These are phyloP conservation scores for Blastobotrys ciferrii DNA, from an alignment of 1,139 yeast genomes.

Conservation along the genomic window DNA sequence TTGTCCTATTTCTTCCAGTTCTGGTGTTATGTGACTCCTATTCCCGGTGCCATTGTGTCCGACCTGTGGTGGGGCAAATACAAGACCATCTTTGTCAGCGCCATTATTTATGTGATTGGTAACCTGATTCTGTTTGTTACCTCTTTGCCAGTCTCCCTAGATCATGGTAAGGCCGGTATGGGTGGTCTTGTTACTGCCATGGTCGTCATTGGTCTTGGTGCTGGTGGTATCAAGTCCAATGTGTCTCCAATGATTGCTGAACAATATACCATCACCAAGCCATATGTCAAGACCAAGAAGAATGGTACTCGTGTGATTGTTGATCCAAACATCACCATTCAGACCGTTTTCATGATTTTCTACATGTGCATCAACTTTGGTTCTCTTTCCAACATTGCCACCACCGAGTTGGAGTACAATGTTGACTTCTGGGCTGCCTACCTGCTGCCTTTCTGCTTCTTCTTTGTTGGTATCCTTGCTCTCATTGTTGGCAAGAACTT, in stretches of 20 bases:
- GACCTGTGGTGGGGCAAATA: constrained; percentile 75
- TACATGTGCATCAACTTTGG: constrained; percentile 83
- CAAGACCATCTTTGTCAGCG: constrained; percentile 62
- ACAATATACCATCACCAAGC: constrained; percentile 59
- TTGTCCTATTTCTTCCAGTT: constrained; percentile 75
- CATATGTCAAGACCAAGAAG: constrained; percentile 57
- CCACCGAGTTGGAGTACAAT: constrained; percentile 66
- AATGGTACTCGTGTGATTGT: constrained; percentile 66
- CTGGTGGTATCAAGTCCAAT: constrained; percentile 81
- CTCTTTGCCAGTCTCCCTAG: constrained; percentile 62
- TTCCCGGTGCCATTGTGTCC: constrained; percentile 72
- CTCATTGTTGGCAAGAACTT: constrained; percentile 55
- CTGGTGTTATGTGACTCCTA: constrained; percentile 80
- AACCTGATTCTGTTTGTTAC: constrained; percentile 64
- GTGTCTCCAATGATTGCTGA: constrained; percentile 79
- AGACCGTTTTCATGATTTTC: constrained; percentile 72
- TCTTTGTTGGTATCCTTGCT: constrained; percentile 58
- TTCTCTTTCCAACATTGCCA: constrained; percentile 72
- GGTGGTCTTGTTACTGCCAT: constrained; percentile 59
- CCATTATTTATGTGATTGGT: constrained; percentile 61
- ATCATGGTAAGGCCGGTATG: constrained; percentile 37
- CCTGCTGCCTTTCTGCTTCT: constrained; percentile 60
- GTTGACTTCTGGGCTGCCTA: constrained; percentile 80
- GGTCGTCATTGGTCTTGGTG: constrained; percentile 69
- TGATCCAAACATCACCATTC: constrained; percentile 68